Percentiles rank a stretch among this genome's conserved stretches.
Conservation (phyloP, 306 rosid genomes). For the Begonia masoniana region DNA sequence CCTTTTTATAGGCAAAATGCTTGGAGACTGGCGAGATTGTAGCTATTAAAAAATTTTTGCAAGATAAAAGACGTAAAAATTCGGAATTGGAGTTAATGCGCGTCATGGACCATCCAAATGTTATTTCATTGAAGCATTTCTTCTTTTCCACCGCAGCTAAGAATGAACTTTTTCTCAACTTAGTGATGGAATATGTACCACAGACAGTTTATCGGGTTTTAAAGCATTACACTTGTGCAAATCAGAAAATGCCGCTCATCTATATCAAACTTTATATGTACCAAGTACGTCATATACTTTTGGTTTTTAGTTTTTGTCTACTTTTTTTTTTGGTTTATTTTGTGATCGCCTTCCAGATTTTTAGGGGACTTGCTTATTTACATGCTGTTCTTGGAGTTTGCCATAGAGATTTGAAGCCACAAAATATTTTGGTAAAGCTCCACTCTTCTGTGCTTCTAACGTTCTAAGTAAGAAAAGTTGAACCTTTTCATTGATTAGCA, state of each 20-base stretch:
- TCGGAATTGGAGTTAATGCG: constrained; percentile 96
- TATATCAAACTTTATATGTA: constrained; percentile 88
- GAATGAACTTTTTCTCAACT: constrained; percentile 83
- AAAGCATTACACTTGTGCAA: constrained; percentile 68
- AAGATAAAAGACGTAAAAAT: constrained; percentile 81
- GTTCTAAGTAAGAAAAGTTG: neutral
- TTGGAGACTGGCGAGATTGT: constrained; percentile 90
- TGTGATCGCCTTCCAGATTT: constrained; percentile 38
- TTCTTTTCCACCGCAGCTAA: constrained; percentile 89
- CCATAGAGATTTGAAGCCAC: constrained; percentile 96
- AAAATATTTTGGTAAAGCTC: constrained; percentile 70
- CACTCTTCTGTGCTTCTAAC: constrained; percentile 11
- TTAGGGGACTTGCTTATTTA: constrained; percentile 86
- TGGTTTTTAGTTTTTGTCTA: constrained; percentile 2
- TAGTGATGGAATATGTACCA: constrained; percentile 98
- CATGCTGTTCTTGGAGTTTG: constrained; percentile 89
- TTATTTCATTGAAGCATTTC: constrained; percentile 81
- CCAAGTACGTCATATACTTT: constrained; percentile 38
- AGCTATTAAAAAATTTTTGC: constrained; percentile 90
- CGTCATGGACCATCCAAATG: constrained; percentile 94
- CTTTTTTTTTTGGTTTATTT: constrained; percentile 1
- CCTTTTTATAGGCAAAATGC: constrained; percentile 64
- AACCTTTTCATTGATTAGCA: neutral
- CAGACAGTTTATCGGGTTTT: constrained; percentile 77
- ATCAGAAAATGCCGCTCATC: constrained; percentile 79